Percentiles rank a stretch among this genome's conserved stretches.
These are phyloP conservation scores for Linderniella brevidens DNA, from an alignment of 257 asterid species.

Conservation along the genomic window DNA sequence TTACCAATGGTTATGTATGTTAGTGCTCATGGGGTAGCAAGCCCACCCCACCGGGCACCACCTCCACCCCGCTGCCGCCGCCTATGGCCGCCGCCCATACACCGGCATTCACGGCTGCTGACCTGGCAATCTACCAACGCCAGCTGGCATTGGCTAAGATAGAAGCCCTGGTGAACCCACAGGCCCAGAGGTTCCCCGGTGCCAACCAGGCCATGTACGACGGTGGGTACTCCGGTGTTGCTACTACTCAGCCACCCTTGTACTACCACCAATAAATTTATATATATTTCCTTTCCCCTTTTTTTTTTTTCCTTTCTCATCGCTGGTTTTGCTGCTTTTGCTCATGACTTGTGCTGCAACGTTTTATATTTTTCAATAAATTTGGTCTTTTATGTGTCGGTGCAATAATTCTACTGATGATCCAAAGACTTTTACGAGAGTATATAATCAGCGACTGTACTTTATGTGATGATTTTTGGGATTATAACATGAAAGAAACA, in stretches of 20 bases:
- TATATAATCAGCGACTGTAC: too few species aligned
- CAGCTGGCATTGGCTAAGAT: conserved; percentile 70
- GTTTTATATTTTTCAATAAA: too few species aligned
- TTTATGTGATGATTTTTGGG: too few species aligned
- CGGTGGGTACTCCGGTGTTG: conserved; percentile 66
- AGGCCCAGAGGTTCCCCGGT: conserved; percentile 40
- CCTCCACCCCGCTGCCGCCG: conserved; percentile 50
- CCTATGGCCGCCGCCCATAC: conserved; percentile 79
- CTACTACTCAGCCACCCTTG: conserved; percentile 54
- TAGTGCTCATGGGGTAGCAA: conserved; percentile 99
- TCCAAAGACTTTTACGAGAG: too few species aligned
- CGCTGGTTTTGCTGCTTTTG: too few species aligned
- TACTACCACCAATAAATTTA: background rate
- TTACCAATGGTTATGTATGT: too few species aligned
- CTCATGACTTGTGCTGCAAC: too few species aligned
- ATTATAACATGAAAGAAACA: too few species aligned
- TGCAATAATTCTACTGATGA: too few species aligned
- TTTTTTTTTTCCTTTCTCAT: too few species aligned
- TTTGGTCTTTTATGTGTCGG: too few species aligned
- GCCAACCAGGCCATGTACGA: conserved; percentile 92
- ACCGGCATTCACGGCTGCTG: conserved; percentile 41
- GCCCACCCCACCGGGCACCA: conserved; percentile 84
- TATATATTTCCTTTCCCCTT: too few species aligned
- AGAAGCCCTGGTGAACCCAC: conserved; percentile 48
- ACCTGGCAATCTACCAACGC: conserved; percentile 53